Evolutionary conservation across 352 stramenopile genomes (phyloP).

Genomic region (Phytophthora colocasiae): DNA sequence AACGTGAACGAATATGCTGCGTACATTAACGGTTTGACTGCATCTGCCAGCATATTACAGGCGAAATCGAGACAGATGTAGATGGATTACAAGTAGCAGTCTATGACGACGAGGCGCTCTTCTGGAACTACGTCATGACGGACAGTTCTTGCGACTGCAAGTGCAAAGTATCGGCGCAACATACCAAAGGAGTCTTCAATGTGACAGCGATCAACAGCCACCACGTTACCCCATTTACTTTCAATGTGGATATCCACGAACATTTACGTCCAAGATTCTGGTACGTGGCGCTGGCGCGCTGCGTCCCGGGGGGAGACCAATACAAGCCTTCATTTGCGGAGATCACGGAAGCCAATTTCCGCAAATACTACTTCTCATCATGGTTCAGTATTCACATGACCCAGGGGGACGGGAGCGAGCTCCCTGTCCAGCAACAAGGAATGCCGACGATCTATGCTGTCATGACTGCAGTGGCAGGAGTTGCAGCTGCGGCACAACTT

Average conservation of each 20-base stretch:
- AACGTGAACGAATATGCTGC: not conserved
- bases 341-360: slow-evolving; percentile 75
- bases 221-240: slow-evolving; percentile 58
- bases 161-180: slow-evolving; percentile 73
- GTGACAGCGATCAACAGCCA: slow-evolving; percentile 53
- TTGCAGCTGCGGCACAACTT: slow-evolving; percentile 46
- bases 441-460: slow-evolving; percentile 61
- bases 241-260: slow-evolving; percentile 70
- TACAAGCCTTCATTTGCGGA: slow-evolving; percentile 69
- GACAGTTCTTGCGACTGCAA: slow-evolving; percentile 65
- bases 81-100: slow-evolving; percentile 72
- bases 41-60: slow-evolving; percentile 52
- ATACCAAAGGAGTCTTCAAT: slow-evolving; percentile 80
- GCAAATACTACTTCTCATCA: slow-evolving; percentile 81
- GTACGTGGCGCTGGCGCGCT: slow-evolving; percentile 78
- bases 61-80: slow-evolving; percentile 70
- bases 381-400: slow-evolving; percentile 87
- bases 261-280: slow-evolving; percentile 75
- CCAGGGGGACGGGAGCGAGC: slow-evolving; percentile 65
- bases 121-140: slow-evolving; percentile 82
- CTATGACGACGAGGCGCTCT: slow-evolving; percentile 83
- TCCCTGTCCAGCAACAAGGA: slow-evolving; percentile 72
- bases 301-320: slow-evolving; percentile 64
- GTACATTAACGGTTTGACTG: not conserved
- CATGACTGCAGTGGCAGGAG: slow-evolving; percentile 52